Base-by-base conservation (phyloP, 2,329 filamentous ascomycete genomes). In the Colletotrichum lini region DNA sequence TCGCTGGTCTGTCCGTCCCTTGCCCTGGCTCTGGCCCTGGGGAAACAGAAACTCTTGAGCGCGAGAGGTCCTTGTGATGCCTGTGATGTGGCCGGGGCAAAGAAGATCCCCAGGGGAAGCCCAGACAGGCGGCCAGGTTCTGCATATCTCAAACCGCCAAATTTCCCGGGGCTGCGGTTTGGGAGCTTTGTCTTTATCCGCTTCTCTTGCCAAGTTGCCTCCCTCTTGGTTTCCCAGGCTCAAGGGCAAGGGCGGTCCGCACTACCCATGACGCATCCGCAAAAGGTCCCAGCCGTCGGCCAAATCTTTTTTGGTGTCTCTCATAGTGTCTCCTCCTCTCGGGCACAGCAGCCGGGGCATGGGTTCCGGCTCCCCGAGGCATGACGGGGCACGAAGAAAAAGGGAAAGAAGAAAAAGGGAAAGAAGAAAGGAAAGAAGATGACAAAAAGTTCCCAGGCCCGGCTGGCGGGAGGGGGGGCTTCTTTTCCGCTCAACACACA, bases 91-190 rank as follows among this genome's bases (percentile, higher is more conserved):
- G 26, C 42, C n/a, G 26, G 13, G 58, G 8, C 42, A 30, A 30
- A 40, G 58, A 50, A 40, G 44, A 50, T 49, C 45, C 30, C 10
- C 58, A 50, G 44, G 44, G 58, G 47, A 15, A 44, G 45, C 45
- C 26, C 45, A 26, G 18, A 68, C 26, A 35, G 35, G n/a, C 18
- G 42, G 38, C 47, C 44, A 53, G 67, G 61, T 58, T 59, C 40
- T 63, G 57, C 67, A 60, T 61, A 52, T 62, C 57, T 42, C 62
- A 63, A 72, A 67, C 62, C 52, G 35, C 53, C 67, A 70, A 72
- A 72, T 72, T 63, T 70, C 70, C 67, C 70, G 35, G 67, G 67
- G 70, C 57, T 62, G 45, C 52, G 70, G 70, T 66, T 70, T 72
- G 57, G 68, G 64, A 71, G 42, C 16, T 47, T 47, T 67, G 56